Evolutionary conservation across 768 basidiomycete genomes (phyloP), one percentile per base, ranked within the genome.

Genomic region (Pulveroboletus sp.): DNA sequence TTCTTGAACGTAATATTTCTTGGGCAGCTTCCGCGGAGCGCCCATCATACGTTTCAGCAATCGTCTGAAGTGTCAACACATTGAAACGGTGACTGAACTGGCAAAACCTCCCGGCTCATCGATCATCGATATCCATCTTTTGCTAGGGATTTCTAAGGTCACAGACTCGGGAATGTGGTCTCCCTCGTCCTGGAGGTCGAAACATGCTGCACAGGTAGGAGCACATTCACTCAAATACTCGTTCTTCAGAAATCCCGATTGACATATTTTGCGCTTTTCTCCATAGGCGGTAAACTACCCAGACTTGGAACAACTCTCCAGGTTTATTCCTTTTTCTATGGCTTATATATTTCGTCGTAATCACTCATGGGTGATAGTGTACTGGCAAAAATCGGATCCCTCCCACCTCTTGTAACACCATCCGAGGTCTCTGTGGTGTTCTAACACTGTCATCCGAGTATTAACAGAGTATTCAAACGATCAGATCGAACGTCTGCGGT

Each of bases 381-480:
- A 5, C 73, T 95, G n/a, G 67, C 71, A 12, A 93, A 93, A 70
- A 79, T 98, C 37, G 69, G 72, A 29, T 75, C 74, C 7, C 72
- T 99, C 4, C 97, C 97, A 6, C 95, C 94, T 19, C 73, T 99
- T 4, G 97, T 98, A 4, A 90, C 93, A 0, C 87, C 93, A 1
- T 84, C 88, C 39, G 97, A 99, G 82, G 94, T 94, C 40, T 45
- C 58, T n/a, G 12, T 37, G 19, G 29, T n/a, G 11, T 34, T 43
- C 9, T 16, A 1, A 16, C n/a, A n/a, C 37, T 35, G 12, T 40
- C n/a, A 29, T 16, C 47, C 67, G 58, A 59, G 66, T 38, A 67
- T 66, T 72, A 7, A 65, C 57, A 5, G 12, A 16, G 7, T 20
- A 17, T 47, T 25, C 25, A 12, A 45, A 55, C 7, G 17, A 13